Evolutionary conservation across 148 eudicot genomes (phyloP).

Genomic region (Fagopyrum esculentum): DNA sequence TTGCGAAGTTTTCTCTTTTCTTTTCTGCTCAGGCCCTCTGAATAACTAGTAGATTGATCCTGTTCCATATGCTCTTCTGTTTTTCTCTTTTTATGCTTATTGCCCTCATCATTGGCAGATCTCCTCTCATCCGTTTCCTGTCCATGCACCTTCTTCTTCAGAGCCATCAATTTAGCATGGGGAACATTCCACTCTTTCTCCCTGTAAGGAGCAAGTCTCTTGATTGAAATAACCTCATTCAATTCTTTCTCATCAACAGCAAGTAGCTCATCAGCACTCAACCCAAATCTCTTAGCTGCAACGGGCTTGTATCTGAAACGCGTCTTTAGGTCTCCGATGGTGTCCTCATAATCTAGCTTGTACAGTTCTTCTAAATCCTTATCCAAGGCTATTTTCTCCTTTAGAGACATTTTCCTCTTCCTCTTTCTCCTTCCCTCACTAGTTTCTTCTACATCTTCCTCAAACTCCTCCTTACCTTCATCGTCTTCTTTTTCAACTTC

Average conservation of each 20-base stretch:
- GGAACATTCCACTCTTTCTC: slow-evolving; percentile 84
- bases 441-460: slow-evolving; percentile 16
- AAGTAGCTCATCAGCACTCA: slow-evolving; percentile 51
- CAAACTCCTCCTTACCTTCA: slow-evolving; percentile 17
- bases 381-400: slow-evolving; percentile 44
- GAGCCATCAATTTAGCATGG: slow-evolving; percentile 25
- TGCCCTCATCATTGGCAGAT: slow-evolving; percentile 7
- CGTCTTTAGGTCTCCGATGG: slow-evolving; percentile 77
- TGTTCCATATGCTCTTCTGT: slow-evolving; percentile 16
- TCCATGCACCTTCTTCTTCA: slow-evolving; percentile 27
- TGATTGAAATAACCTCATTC: slow-evolving; percentile 76
- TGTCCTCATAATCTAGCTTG: slow-evolving; percentile 84
- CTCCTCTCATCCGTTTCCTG: slow-evolving; percentile 24
- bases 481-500: slow-evolving; percentile 16
- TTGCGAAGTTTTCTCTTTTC: slow-evolving; percentile 44
- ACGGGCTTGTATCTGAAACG: slow-evolving; percentile 76
- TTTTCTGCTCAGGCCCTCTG: slow-evolving; percentile 31
- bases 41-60: slow-evolving; percentile 26
- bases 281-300: slow-evolving; percentile 43
- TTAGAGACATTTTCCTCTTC: slow-evolving; percentile 40
- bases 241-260: slow-evolving; percentile 73
- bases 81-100: slow-evolving; percentile 25
- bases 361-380: slow-evolving; percentile 71
- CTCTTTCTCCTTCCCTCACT: slow-evolving; percentile 46
- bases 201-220: slow-evolving; percentile 81